Percentiles rank a stretch among this genome's conserved stretches.
phyloP scores from a whole-genome alignment of 257 asterid species.

The Euphrasia confusa region DNA sequence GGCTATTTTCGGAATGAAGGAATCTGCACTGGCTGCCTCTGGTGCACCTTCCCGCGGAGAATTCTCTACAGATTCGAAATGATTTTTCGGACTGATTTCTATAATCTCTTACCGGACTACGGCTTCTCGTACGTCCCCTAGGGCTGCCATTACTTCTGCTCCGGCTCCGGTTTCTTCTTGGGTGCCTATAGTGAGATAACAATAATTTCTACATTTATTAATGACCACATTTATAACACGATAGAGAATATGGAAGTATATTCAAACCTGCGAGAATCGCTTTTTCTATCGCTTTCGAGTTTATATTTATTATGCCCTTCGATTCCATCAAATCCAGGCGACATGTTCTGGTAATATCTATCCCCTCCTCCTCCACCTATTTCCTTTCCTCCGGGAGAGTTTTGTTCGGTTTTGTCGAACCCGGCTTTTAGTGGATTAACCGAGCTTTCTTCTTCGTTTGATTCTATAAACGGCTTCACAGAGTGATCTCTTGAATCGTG shows the following conservation, averaged over 20 bases:
- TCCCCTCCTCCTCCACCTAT: conserved; percentile 30
- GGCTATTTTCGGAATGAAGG: conserved; percentile 46
- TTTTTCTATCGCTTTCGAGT: conserved; percentile 41
- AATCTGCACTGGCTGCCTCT: conserved; percentile 73
- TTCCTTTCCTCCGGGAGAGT: conserved; percentile 42
- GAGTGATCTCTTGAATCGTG: conserved; percentile 41
- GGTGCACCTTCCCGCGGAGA: conserved; percentile 56
- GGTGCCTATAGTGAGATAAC: conserved; percentile 36
- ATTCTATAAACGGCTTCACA: conserved; percentile 39
- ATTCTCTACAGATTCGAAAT: conserved; percentile 55
- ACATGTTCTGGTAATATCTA: conserved; percentile 42
- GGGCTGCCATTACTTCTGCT: too few species aligned
- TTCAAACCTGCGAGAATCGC: conserved; percentile 49
- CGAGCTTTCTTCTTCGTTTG: conserved; percentile 25
- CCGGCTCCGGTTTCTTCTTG: conserved; percentile 58
- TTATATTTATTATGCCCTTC: conserved; percentile 30
- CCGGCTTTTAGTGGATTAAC: conserved; percentile 27
- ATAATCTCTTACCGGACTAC: conserved; percentile 48
- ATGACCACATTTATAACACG: background rate
- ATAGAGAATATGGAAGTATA: background rate
- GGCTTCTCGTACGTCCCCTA: conserved; percentile 58
- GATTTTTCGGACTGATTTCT: conserved; percentile 45
- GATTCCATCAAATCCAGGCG: conserved; percentile 52
- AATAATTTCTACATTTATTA: background rate
- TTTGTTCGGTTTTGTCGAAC: conserved; percentile 31